phyloP scores from a whole-genome alignment of 192 early-diverging fungal species.

The Chytriomyces sp. region DNA sequence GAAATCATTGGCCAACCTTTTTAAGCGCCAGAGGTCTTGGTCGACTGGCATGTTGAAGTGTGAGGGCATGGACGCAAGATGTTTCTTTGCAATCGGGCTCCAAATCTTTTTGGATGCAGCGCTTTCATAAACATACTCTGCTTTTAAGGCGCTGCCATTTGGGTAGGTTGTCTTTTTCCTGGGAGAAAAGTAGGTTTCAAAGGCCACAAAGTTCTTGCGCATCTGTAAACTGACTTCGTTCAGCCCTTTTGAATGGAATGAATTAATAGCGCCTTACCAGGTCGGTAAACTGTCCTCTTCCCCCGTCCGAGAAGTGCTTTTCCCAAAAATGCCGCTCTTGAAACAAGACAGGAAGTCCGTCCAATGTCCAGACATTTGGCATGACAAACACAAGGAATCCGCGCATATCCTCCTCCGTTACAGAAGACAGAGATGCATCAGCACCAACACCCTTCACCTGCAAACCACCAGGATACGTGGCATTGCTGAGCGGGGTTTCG shows the following conservation, averaged over 20 bases:
- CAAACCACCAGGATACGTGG: background rate
- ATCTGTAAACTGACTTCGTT: background rate
- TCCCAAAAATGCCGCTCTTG: constrained; percentile 45
- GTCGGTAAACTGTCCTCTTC: constrained; percentile 35
- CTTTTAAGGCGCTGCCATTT: background rate
- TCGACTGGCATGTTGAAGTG: constrained; percentile 46
- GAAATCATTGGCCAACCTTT: constrained; percentile 30
- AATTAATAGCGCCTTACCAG: constrained; percentile 14
- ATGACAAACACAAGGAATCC: constrained; percentile 46
- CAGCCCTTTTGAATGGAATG: background rate
- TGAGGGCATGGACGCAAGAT: constrained; percentile 32
- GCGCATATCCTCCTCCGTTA: constrained; percentile 14
- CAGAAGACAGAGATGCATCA: constrained; percentile 6
- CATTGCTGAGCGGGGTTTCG: no score
- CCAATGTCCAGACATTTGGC: constrained; percentile 50
- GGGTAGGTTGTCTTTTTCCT: constrained; percentile 20
- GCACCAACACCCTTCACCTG: constrained; percentile 19
- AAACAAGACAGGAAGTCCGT: constrained; percentile 44
- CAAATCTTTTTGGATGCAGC: constrained; percentile 14
- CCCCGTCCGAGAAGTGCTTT: constrained; percentile 22
- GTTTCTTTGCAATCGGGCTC: constrained; percentile 25
- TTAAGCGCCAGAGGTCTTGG: constrained; percentile 34
- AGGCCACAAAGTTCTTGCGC: constrained; percentile 34
- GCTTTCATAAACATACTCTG: constrained; percentile 23
- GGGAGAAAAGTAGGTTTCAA: constrained; percentile 16